Evolutionary conservation across 1,139 yeast species (phyloP).

Genomic region (Sugiyamaella paludigena): DNA sequence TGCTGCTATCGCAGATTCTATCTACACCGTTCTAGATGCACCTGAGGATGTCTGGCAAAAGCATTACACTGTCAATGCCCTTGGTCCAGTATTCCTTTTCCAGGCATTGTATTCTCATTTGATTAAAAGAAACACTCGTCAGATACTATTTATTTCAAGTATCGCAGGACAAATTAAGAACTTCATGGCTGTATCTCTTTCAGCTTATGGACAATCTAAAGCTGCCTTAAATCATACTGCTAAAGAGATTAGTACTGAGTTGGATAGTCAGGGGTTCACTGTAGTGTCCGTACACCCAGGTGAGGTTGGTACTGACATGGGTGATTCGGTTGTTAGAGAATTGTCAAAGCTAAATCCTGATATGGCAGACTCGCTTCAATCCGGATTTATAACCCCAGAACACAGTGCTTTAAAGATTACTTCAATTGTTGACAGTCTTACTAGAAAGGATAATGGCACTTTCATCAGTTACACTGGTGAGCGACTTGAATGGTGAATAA

Average conservation of each 20-base stretch:
- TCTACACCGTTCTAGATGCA: not conserved
- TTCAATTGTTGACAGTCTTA: slow-evolving; percentile 3
- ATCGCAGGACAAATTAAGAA: slow-evolving; percentile 29
- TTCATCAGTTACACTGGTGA: slow-evolving; percentile 14
- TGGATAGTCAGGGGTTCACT: slow-evolving; percentile 29
- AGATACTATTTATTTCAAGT: slow-evolving; percentile 28
- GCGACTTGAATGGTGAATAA: not conserved
- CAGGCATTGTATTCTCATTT: slow-evolving; percentile 29
- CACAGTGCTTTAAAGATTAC: not conserved
- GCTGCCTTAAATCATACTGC: slow-evolving; percentile 37
- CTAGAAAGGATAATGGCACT: slow-evolving; percentile 11
- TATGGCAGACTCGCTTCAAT: not conserved
- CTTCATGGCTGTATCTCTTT: slow-evolving; percentile 21
- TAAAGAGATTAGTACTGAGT: slow-evolving; percentile 29
- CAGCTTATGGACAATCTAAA: slow-evolving; percentile 38
- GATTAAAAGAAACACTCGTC: slow-evolving; percentile 21
- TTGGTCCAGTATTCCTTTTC: slow-evolving; percentile 30
- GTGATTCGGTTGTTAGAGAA: not conserved
- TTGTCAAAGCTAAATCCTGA: not conserved
- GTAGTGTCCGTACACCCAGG: slow-evolving; percentile 39
- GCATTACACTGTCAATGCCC: slow-evolving; percentile 24
- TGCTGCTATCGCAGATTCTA: slow-evolving; percentile 8
- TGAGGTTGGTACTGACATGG: slow-evolving; percentile 36
- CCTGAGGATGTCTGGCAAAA: not conserved
- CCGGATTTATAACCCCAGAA: not conserved